Conservation (phyloP, 805 yeast species). For the Monosporozyma solicola region DNA sequence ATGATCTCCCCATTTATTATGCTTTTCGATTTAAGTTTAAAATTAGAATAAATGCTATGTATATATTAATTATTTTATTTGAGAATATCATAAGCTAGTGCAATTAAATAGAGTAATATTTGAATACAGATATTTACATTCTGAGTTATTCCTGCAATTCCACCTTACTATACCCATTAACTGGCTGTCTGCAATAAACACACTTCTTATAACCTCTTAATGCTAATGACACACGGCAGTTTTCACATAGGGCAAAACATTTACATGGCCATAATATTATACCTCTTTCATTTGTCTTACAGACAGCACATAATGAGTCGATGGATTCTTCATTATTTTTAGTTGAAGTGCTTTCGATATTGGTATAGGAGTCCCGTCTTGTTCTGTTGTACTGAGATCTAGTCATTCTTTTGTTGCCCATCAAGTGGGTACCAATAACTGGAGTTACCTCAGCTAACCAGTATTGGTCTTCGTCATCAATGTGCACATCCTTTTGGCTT, state of each 20-base stretch:
- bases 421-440: neutral
- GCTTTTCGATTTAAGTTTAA: neutral
- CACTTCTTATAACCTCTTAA: slow-evolving; percentile 68
- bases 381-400: neutral
- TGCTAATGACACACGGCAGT: slow-evolving; percentile 67
- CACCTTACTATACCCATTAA: slow-evolving; percentile 42
- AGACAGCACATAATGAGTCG: slow-evolving; percentile 61
- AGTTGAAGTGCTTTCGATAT: neutral
- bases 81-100: neutral
- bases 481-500: neutral
- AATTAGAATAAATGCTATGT: neutral
- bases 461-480: slow-evolving; percentile 2
- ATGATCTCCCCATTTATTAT: neutral
- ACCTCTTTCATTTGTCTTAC: slow-evolving; percentile 65
- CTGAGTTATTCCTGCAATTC: slow-evolving; percentile 2
- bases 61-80: neutral
- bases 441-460: neutral
- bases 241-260: slow-evolving; percentile 81
- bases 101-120: neutral
- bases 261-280: slow-evolving; percentile 88
- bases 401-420: neutral
- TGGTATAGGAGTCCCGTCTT: neutral
- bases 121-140: neutral
- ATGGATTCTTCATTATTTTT: neutral
- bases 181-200: slow-evolving; percentile 74